Evolutionary conservation across 768 basidiomycete species (phyloP), one percentile per base, ranked within the genome.

Genomic region (Panaeolus cyanescens): DNA sequence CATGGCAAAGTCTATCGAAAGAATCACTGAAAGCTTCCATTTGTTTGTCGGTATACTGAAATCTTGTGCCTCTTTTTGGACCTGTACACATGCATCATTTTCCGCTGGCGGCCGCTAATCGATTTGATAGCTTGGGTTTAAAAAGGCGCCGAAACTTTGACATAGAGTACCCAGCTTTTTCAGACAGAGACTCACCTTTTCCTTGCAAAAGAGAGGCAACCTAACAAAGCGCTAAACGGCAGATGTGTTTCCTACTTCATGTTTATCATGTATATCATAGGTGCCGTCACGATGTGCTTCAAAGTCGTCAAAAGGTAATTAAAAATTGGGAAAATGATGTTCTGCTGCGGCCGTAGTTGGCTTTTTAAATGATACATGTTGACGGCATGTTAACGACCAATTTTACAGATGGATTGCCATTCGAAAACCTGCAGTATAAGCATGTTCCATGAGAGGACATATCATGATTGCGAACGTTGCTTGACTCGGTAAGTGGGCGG

Each of bases 281-380:
- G 33, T 58, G 34, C 42, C 37, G 19, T 57, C 42, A 36, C 32
- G n/a, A 31, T 25, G 31, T 42, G 54, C 56, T 56, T 65, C 59
- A 61, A 62, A 54, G 42, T 56, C 59, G 32, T 32, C 60, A 59
- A 55, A 54, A 50, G 62, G 55, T 54, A 59, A 59, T n/a, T n/a
- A n/a, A n/a, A n/a, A n/a, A n/a, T n/a, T n/a, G n/a, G n/a, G n/a
- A n/a, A n/a, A n/a, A n/a, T n/a, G n/a, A n/a, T n/a, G n/a, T n/a
- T n/a, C n/a, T n/a, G n/a, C n/a, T n/a, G n/a, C n/a, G n/a, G n/a
- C n/a, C n/a, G n/a, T n/a, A n/a, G n/a, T n/a, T n/a, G 19, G 4
- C 17, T 39, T 15, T 39, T n/a, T 3, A 39, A 39, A n/a, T n/a
- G 37, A n/a, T 17, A 19, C 4, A 20, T 22, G 22, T n/a, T 25